phyloP scores from a whole-genome alignment of 2,329 filamentous ascomycete genomes.

The Colletotrichum limetticola region DNA sequence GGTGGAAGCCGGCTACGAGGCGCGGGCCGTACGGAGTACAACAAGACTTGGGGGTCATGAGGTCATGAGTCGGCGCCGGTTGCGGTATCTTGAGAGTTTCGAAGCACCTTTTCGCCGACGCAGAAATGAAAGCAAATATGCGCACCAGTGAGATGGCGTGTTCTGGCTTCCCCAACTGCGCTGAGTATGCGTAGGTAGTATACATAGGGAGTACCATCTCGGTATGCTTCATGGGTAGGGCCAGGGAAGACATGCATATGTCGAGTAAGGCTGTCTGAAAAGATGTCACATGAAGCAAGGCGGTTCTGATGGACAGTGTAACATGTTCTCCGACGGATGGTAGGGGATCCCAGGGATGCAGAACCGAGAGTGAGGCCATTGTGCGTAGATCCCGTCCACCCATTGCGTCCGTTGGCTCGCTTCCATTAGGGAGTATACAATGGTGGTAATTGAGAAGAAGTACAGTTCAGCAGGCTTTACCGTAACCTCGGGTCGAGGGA shows the following conservation, averaged over 20 bases:
- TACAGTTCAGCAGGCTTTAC: background rate
- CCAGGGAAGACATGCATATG: background rate
- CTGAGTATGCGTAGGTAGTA: background rate
- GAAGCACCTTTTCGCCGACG: background rate
- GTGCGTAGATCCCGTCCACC: background rate
- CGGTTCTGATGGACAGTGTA: slow-evolving; percentile 13
- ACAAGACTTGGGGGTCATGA: slow-evolving; percentile 15
- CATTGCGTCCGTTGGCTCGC: background rate
- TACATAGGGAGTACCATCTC: background rate
- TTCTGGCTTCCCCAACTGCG: background rate
- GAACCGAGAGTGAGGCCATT: background rate
- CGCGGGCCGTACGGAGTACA: slow-evolving; percentile 8
- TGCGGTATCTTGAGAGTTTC: background rate
- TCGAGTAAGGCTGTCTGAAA: background rate
- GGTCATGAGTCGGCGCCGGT: slow-evolving; percentile 23
- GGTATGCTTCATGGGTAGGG: background rate
- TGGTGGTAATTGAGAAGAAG: background rate
- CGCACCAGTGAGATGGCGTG: background rate
- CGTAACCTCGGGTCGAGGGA: slow-evolving; percentile 8
- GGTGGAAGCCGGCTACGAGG: slow-evolving; percentile 20
- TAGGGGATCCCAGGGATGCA: slow-evolving; percentile 10
- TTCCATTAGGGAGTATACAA: background rate
- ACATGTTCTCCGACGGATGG: slow-evolving; percentile 16
- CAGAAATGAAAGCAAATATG: background rate
- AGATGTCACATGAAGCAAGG: background rate